Evolutionary conservation across 2,329 filamentous ascomycete species (phyloP).

Genomic region (Ciborinia camelliae): DNA sequence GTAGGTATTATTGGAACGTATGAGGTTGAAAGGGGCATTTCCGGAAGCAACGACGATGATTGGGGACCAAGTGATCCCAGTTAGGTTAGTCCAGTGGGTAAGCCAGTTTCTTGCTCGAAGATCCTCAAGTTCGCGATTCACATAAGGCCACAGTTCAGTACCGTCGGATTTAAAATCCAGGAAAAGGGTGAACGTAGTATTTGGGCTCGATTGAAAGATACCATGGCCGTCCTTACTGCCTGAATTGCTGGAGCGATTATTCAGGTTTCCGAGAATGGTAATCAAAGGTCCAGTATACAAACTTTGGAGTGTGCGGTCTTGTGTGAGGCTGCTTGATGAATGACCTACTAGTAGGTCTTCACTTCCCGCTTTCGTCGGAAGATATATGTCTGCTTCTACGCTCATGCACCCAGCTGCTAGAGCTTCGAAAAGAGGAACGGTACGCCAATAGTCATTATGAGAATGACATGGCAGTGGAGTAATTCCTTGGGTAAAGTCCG

Average conservation of each 20-base stretch:
- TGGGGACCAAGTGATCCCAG: slow-evolving; percentile 35
- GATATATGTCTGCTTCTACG: slow-evolving; percentile 60
- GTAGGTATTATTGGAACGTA: slow-evolving; percentile 38
- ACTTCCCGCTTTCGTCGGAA: slow-evolving; percentile 47
- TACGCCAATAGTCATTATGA: slow-evolving; percentile 57
- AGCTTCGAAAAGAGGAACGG: slow-evolving; percentile 46
- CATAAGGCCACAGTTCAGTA: slow-evolving; percentile 39
- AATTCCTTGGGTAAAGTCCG: not conserved
- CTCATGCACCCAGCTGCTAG: slow-evolving; percentile 54
- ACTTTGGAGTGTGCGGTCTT: slow-evolving; percentile 50
- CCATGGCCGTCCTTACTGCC: slow-evolving; percentile 20
- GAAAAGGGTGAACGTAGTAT: slow-evolving; percentile 40
- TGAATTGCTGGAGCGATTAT: slow-evolving; percentile 5
- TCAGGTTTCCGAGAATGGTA: slow-evolving; percentile 52
- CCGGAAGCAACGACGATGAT: slow-evolving; percentile 51
- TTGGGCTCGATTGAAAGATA: slow-evolving; percentile 23
- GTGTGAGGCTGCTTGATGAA: slow-evolving; percentile 49
- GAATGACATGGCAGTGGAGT: slow-evolving; percentile 30
- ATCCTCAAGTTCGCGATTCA: slow-evolving; percentile 41
- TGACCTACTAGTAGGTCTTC: slow-evolving; percentile 54
- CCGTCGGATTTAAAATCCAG: slow-evolving; percentile 50
- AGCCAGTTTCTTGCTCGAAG: not conserved
- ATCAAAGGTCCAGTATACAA: slow-evolving; percentile 59
- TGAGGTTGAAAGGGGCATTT: slow-evolving; percentile 42
- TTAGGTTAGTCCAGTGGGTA: not conserved